Evolutionary conservation across 345 rosid species (phyloP).

Genomic region (Populus euphratica): DNA sequence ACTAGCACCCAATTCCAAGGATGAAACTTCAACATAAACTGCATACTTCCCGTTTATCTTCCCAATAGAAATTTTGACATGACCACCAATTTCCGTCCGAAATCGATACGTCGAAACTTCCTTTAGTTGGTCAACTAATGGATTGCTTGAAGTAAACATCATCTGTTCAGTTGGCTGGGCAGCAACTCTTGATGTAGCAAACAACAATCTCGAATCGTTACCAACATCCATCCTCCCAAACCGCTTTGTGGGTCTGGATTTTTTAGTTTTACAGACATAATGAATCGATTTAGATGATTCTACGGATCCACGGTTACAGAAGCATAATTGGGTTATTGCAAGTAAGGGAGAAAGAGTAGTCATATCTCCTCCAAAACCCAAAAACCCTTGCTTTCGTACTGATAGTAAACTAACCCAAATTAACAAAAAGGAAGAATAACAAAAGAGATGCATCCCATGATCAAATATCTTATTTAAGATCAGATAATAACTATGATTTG

Average conservation of each 20-base stretch:
- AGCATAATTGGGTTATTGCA: constrained; percentile 25
- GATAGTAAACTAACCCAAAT: no score
- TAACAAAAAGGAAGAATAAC: no score
- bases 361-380: constrained; percentile 34
- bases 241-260: constrained; percentile 1
- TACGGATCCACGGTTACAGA: constrained; percentile 29
- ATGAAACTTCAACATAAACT: constrained; percentile 59
- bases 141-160: constrained; percentile 19
- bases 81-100: constrained; percentile 69
- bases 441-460: no score
- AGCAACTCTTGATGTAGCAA: constrained; percentile 51
- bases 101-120: constrained; percentile 53
- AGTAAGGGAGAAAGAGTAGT: constrained; percentile 42
- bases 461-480: no score
- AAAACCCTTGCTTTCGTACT: constrained; percentile 1
- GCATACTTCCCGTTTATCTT: constrained; percentile 49
- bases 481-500: no score
- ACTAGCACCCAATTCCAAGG: constrained; percentile 32
- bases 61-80: constrained; percentile 55
- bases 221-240: constrained; percentile 25
- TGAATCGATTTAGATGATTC: constrained; percentile 31
- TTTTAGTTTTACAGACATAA: background rate
- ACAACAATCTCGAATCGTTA: constrained; percentile 28
- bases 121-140: constrained; percentile 35
- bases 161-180: constrained; percentile 37